A percentile compares a stretch with the other conserved stretches of the same genome.
Evolutionary conservation across 2,329 filamentous ascomycete genomes (phyloP).

Genomic region (Plectosphaerella plurivora): DNA sequence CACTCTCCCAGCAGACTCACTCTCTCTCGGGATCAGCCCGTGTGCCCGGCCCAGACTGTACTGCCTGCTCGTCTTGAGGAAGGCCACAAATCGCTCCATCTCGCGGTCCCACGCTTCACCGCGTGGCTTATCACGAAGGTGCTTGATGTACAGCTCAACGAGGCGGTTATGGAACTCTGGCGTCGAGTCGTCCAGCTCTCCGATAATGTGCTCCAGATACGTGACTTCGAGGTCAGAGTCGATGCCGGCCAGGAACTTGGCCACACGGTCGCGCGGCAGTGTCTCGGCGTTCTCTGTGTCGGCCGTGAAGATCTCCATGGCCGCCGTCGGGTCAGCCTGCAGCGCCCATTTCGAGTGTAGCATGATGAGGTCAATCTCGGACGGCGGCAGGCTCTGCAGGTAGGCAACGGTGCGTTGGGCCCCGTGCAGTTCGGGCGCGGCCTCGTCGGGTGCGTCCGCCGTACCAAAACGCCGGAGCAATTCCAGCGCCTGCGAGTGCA

Average conservation of each 20-base stretch:
- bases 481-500: constrained; percentile 83
- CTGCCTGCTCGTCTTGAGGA: constrained; percentile 70
- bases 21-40: constrained; percentile 71
- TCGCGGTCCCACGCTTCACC: constrained; percentile 50
- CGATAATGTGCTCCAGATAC: constrained; percentile 89
- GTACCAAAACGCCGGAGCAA: constrained; percentile 78
- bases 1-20: constrained; percentile 39
- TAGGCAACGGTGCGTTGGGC: constrained; percentile 83
- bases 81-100: constrained; percentile 65
- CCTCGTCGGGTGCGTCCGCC: constrained; percentile 43
- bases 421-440: constrained; percentile 62
- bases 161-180: constrained; percentile 85
- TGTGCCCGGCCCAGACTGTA: constrained; percentile 81
- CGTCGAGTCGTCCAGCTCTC: constrained; percentile 77
- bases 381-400: constrained; percentile 81
- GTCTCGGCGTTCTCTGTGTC: constrained; percentile 91
- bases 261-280: constrained; percentile 70
- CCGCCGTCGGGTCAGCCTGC: constrained; percentile 63
- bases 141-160: constrained; percentile 63
- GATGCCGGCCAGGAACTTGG: constrained; percentile 68
- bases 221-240: constrained; percentile 67
- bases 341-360: constrained; percentile 91
- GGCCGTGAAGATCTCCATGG: constrained; percentile 89
- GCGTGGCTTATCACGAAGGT: constrained; percentile 41
- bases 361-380: constrained; percentile 84